Conservation (phyloP, 352 stramenopile species). For the Phytophthora sp. region DNA sequence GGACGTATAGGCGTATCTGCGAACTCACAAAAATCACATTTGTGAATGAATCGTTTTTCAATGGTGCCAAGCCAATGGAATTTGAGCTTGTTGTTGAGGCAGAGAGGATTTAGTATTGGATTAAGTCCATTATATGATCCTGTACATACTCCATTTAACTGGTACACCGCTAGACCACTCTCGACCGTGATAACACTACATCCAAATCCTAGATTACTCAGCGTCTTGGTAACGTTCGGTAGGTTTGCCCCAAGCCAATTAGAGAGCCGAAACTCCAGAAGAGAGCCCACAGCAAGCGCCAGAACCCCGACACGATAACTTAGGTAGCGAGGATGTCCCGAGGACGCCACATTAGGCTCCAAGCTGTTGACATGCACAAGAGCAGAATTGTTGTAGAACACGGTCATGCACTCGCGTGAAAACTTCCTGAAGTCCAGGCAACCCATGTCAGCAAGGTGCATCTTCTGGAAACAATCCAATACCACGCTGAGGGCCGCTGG, state of each 20-base stretch:
- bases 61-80: no score
- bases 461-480: conserved; percentile 41
- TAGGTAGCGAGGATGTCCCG: conserved; percentile 39
- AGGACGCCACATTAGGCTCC: conserved; percentile 32
- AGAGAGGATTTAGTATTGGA: no score
- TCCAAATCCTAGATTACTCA: conserved; percentile 32
- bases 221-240: conserved; percentile 31
- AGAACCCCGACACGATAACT: conserved; percentile 35
- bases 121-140: no score
- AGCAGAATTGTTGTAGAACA: conserved; percentile 41
- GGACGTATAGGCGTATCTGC: no score
- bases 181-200: conserved; percentile 36
- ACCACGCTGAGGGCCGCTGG: conserved; percentile 26
- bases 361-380: conserved; percentile 35
- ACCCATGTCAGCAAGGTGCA: conserved; percentile 31
- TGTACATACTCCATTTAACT: no score
- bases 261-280: conserved; percentile 37
- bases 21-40: no score
- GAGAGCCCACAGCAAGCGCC: conserved; percentile 38
- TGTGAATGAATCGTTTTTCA: no score
- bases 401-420: conserved; percentile 31
- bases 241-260: conserved; percentile 36
- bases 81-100: no score
- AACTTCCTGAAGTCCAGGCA: conserved; percentile 32
- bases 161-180: no score